Evolutionary conservation across 192 early-diverging fungal species (phyloP), one percentile per base, ranked within the genome.

Genomic region (Linnemannia zychae): DNA sequence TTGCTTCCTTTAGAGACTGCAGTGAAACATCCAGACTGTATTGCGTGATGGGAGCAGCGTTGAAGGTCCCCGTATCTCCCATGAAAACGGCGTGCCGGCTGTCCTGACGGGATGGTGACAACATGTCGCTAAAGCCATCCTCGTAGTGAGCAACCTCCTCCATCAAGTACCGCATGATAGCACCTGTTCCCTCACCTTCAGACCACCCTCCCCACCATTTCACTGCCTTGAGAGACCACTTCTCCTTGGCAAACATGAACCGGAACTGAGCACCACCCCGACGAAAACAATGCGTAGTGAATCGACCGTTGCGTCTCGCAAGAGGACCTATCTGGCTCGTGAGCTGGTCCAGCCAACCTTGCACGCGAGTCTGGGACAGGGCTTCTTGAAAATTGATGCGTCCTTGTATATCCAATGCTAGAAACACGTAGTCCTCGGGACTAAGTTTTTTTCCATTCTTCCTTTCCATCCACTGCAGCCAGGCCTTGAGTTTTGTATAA

Each of bases 161-260:
- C 28, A 76, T 24, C 7, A 76, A 63, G 47, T 76, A 76, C 63
- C 63, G 31, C 53, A 76, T 76, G 28, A 76, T 68, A 48, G 75
- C 52, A 34, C 74, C 74, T 47, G 28, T 48, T 24, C 63, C 24
- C 34, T 67, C 67, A 2, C 36, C 66, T 53, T 77, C 49, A 4
- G 75, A 69, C 75, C 67, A 77, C 16, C 75, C 67, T n/a, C 66
- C 75, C 75, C 75, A 77, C 75, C 75, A 77, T 31, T 77, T 77
- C 12, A 68, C 46, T 3, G 67, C 66, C 75, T 77, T 57, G 17
- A 77, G 67, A 50, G 76, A 70, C 67, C 68, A 77, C 48, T 71
- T 69, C n/a, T 69, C 67, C 50, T 57, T 57, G 11, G 67, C 68
- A 44, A 70, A 77, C 76, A 71, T 77, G 12, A 70, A 77, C 9